Base-by-base conservation (phyloP, 1,139 yeast species). In the Sporopachydermia cereana region DNA sequence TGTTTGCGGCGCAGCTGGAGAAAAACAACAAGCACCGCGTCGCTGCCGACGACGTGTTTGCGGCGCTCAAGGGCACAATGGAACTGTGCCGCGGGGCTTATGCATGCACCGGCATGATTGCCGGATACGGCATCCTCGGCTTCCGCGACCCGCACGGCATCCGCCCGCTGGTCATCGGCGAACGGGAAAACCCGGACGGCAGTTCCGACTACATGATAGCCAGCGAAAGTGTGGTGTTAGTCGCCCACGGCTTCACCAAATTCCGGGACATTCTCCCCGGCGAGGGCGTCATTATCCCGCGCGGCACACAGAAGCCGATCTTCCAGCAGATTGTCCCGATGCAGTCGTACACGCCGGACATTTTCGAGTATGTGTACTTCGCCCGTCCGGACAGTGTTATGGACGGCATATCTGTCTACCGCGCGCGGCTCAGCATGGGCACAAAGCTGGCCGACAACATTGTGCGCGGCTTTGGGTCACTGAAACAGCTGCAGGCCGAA, bases 101-200 rank as follows among this genome's bases (percentile, higher is more conserved):
- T 62, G 96, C 98, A 1, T 88, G 96, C 68, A 77, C 84, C 41
- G 94, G 94, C 48, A 79, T 91, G 85, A 70, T 91, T 50, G 97
- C 98, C 2, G 98, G 98, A 43, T 93, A 83, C 65, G 97, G 96
- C 45, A 62, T 91, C 50, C 78, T 91, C 59, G 98, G 97, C 1
- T 93, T 91, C 71, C 77, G 98, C 62, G 98, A 91, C 64, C 96
- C 98, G 27, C 83, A 91, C 59, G 98, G 97, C 49, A 86, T 91
- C 55, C 77, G 98, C 60, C 98, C 98, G 2, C 69, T 91, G 48
- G 72, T 88, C 41, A 74, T 77, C 54, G 98, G 98, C 47, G 88
- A 83, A 63, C 76, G 98, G 56, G 56, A 65, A 44, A 76, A 76
- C 51, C 64, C 66, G 2, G 79, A 83, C 54, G 91, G 93, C n/a